Conservation (phyloP, 164 flowering plant genomes). For the Vitis riparia region DNA sequence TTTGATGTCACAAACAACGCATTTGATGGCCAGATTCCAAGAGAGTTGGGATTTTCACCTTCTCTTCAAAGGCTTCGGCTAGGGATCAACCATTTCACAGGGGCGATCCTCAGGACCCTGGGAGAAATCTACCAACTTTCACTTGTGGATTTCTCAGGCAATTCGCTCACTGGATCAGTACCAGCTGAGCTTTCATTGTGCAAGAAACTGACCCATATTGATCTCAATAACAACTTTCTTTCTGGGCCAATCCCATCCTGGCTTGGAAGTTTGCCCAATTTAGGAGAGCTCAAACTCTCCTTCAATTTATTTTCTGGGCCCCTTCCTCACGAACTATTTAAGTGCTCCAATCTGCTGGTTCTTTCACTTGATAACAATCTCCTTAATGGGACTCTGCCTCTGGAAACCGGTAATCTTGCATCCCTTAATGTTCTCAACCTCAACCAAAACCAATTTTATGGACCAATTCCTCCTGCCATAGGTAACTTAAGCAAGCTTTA, state of each 20-base stretch:
- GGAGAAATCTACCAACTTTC: constrained; percentile 59
- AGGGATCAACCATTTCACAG: constrained; percentile 65
- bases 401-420: constrained; percentile 52
- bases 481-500: constrained; percentile 71
- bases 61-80: constrained; percentile 70
- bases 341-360: constrained; percentile 64
- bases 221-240: constrained; percentile 70
- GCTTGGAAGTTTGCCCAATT: constrained; percentile 69
- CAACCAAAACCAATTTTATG: constrained; percentile 53
- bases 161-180: constrained; percentile 64
- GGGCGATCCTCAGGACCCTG: constrained; percentile 59
- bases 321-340: constrained; percentile 68
- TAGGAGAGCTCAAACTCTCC: constrained; percentile 88
- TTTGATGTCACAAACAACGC: constrained; percentile 81
- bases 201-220: constrained; percentile 74
- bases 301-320: constrained; percentile 60
- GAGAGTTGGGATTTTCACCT: constrained; percentile 66
- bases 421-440: constrained; percentile 77
- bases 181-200: constrained; percentile 73
- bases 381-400: constrained; percentile 68
- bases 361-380: constrained; percentile 65
- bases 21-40: constrained; percentile 68
- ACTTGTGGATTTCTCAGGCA: constrained; percentile 74
- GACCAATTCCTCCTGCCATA: constrained; percentile 58
- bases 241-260: constrained; percentile 71